Evolutionary conservation across 2,329 filamentous ascomycete species (phyloP).

Genomic region (Arthrinium puccinioides): DNA sequence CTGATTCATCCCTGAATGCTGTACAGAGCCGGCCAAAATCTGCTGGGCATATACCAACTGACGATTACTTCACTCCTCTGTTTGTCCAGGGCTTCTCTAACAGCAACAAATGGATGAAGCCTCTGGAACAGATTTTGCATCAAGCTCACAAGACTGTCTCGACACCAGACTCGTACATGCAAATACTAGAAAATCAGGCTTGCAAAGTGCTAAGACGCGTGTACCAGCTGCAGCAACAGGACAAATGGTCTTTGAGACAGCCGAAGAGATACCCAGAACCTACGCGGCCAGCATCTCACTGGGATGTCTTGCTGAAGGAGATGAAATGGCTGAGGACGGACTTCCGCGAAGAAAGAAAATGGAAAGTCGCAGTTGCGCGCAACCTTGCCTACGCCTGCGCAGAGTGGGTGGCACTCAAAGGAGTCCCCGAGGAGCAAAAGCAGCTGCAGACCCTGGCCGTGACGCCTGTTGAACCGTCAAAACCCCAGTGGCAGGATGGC

Average conservation of each 20-base stretch:
- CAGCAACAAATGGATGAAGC: conserved; percentile 53
- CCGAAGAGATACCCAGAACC: conserved; percentile 80
- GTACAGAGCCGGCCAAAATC: conserved; percentile 32
- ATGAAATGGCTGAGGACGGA: conserved; percentile 98
- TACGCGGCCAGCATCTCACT: conserved; percentile 66
- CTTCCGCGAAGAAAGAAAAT: conserved; percentile 88
- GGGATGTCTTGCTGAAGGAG: conserved; percentile 81
- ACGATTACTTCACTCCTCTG: conserved; percentile 58
- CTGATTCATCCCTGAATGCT: conserved; percentile 35
- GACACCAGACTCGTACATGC: conserved; percentile 75
- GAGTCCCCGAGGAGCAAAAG: conserved; percentile 54
- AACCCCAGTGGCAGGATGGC: conserved; percentile 4
- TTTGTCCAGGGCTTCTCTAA: conserved; percentile 49
- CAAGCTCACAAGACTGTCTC: conserved; percentile 86
- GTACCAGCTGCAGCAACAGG: conserved; percentile 82
- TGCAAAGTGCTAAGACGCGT: conserved; percentile 80
- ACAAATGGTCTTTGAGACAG: conserved; percentile 89
- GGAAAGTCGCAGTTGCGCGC: conserved; percentile 77
- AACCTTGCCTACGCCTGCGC: conserved; percentile 78
- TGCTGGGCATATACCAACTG: conserved; percentile 36
- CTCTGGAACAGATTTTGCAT: conserved; percentile 64
- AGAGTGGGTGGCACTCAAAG: conserved; percentile 58
- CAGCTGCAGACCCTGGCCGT: conserved; percentile 59
- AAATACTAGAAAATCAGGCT: conserved; percentile 79
- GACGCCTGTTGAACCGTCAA: conserved; percentile 33